Base-by-base conservation (phyloP, 495 filamentous ascomycete genomes). In the Neurospora cerealis region DNA sequence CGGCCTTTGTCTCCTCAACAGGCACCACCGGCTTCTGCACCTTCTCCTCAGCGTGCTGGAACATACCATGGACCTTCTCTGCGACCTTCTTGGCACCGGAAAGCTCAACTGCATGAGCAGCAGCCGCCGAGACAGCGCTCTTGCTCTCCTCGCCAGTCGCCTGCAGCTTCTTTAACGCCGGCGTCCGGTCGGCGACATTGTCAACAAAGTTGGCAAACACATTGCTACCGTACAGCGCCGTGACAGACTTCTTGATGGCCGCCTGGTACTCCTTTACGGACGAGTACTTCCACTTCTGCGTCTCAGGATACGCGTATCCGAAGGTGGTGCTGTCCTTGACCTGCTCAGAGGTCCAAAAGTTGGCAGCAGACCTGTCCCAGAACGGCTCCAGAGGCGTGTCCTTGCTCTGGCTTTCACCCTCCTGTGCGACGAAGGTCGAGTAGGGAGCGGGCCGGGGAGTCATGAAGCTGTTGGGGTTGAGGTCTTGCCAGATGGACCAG, bases 401-500 rank as follows among this genome's bases (percentile, higher is more conserved):
- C 24, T 80, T 69, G 73, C 79, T 80, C 71, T 85, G 79, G 9
- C 78, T 76, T n/a, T 79, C 76, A 5, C 85, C 85, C 0, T 79
- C 77, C 7, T 80, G 75, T 0, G 79, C 82, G 3, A 83, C 86
- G 77, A 87, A 91, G 3, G 88, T 90, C 41, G 84, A 84, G 34
- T 84, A 83, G 2, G 80, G 78, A 24, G 86, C 85, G 3, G 81
- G 71, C 19, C 84, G 77, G 19, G 89, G 84, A 11, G 82, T 78
- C 28, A 93, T 86, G 73, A 83, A 88, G 74, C 83, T 83, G 28
- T 86, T 77, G 4, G 89, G 90, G 78, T 93, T 86, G 40, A 92
- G 79, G 4, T 85, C 85, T 80, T 94, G 91, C 91, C 91, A 94
- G 74, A 93, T 87, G 4, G 91, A 87, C 77, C 89, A 90, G 71